Percentiles rank a stretch among this genome's conserved stretches.
These are phyloP conservation scores for Gnomoniopsis smithogilvyi DNA, from an alignment of 2,329 filamentous ascomycete genomes.

Conservation along the genomic window DNA sequence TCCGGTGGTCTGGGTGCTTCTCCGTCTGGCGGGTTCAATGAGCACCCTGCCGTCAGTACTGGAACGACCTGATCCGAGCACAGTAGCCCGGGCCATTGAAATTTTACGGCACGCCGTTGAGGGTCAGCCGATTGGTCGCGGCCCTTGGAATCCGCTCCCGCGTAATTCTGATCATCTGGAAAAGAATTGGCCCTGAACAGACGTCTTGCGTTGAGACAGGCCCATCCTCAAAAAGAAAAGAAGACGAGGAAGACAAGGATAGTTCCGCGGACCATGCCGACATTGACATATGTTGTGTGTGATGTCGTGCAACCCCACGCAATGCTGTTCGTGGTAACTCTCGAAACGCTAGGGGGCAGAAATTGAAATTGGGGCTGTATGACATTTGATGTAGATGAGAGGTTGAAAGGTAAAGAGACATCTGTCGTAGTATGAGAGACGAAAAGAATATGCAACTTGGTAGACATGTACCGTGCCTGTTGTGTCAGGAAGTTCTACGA, in stretches of 20 bases:
- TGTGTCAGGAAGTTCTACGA: background rate
- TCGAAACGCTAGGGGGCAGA: background rate
- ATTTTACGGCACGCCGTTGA: background rate
- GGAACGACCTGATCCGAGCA: background rate
- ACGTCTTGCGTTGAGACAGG: background rate
- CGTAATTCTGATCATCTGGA: slow-evolving; percentile 1
- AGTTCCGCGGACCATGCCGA: background rate
- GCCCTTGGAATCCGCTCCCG: background rate
- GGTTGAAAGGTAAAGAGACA: background rate
- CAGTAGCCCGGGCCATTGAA: background rate
- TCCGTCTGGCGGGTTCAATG: background rate
- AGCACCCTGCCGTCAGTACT: background rate
- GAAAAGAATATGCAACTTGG: too few relatives aligned
- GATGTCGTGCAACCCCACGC: background rate
- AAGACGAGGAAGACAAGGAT: background rate
- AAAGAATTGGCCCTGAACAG: background rate
- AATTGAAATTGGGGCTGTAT: background rate
- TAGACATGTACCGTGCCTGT: background rate
- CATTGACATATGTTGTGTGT: slow-evolving; percentile 10
- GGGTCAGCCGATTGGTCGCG: slow-evolving; percentile 3
- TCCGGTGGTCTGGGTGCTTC: background rate
- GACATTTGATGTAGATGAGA: background rate
- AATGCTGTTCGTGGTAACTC: background rate
- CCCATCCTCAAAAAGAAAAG: background rate
- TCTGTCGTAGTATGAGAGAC: too few relatives aligned